Evolutionary conservation across 768 basidiomycete genomes (phyloP), one percentile per base, ranked within the genome.

Genomic region (Lactarius pseudohatsudake): DNA sequence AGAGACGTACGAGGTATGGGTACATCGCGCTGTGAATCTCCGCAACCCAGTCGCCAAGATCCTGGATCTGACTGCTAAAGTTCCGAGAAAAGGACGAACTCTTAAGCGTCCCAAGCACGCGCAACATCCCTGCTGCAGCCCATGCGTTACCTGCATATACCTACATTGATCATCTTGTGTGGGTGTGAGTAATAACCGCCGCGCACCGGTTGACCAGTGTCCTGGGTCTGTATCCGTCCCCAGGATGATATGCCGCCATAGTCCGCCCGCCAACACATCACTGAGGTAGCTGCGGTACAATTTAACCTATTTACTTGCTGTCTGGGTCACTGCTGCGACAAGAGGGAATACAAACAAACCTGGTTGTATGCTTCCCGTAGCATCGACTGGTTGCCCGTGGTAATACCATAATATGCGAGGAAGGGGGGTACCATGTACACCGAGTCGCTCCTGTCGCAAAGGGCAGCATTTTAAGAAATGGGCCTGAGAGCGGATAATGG

Each of bases 351-450:
- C 6, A 30, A 57, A 32, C 72, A 22, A 30, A 72, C 71, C 65
- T 94, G 93, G 18, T 80, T 82, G 77, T 89, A 89, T 3, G 91
- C 86, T 64, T 87, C 85, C 2, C 73, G 73, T 18, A 94, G 69
- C 20, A 92, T 76, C 0, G 84, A 82, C 36, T 79, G 72, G 74
- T 94, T 90, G 28, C 74, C 69, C 0, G 85, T 85, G 36, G 80
- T 68, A 11, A 85, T 84, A 43, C 90, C 94, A 74, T 92, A 93
- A 75, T 92, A 94, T 0, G 93, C 91, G 11, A 95, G 76, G 74
- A 94, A 96, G 0, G 92, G 91, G 1, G 92, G 92, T 0, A 88
- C 89, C 92, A 93, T 93, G 74, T 88, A 93, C 15, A 90, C 82
- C 60, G 82, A 93, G 74, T 94, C 92, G 59, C 85, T 85, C 90